Conservation (phyloP, 345 rosid genomes). For the Populus davidiana region DNA sequence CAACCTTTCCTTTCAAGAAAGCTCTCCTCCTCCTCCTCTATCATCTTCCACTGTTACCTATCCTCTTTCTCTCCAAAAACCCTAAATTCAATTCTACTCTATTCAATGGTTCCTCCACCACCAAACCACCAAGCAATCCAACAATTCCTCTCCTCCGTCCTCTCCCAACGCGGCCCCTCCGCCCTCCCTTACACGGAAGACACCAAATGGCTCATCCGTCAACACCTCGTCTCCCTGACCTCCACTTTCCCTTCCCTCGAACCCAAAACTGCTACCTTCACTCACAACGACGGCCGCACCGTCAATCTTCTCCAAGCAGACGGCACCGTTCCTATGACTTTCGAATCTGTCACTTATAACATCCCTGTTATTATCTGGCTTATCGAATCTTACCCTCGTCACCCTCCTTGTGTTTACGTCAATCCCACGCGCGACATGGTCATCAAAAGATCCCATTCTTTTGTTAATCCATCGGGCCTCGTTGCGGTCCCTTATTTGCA, state of each 20-base stretch:
- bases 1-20: no score
- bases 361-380: conserved; percentile 93
- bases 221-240: conserved; percentile 68
- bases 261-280: conserved; percentile 81
- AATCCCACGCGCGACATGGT: conserved; percentile 96
- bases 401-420: conserved; percentile 80
- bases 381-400: conserved; percentile 75
- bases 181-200: conserved; percentile 74
- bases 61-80: neutral
- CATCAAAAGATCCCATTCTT: conserved; percentile 79
- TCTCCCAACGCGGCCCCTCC: conserved; percentile 79
- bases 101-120: conserved; percentile 5
- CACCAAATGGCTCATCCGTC: conserved; percentile 86
- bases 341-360: conserved; percentile 79
- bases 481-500: conserved; percentile 75
- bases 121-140: conserved; percentile 52
- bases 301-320: conserved; percentile 88
- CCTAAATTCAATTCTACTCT: neutral
- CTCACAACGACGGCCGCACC: conserved; percentile 95
- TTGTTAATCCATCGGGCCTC: conserved; percentile 80
- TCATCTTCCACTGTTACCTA: no score
- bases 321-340: conserved; percentile 80
- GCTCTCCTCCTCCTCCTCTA: neutral
- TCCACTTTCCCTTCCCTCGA: conserved; percentile 60
- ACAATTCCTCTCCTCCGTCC: conserved; percentile 77